phyloP scores from a whole-genome alignment of 208 protist genomes.

The Herpetomonas muscarum region DNA sequence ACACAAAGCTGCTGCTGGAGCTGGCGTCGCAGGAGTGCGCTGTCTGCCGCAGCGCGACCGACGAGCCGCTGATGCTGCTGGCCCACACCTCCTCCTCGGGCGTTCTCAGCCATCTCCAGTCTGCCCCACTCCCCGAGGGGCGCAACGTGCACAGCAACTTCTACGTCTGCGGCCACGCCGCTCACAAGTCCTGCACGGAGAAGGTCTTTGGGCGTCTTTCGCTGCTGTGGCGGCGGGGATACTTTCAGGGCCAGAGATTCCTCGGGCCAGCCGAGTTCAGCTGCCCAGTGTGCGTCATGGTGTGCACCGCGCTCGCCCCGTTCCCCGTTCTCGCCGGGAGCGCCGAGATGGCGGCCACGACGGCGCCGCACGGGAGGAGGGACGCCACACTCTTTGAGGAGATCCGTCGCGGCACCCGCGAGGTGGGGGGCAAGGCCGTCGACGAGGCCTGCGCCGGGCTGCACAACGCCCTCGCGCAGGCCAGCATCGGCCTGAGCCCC shows the following conservation, averaged over 20 bases:
- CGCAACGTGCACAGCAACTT: conserved; percentile 46
- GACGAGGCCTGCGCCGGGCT: conserved; percentile 19
- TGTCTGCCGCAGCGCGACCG: conserved; percentile 35
- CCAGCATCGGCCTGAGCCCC: conserved; percentile 35
- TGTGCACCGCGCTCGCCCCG: conserved; percentile 51
- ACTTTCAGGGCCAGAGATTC: conserved; percentile 35
- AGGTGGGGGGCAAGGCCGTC: not conserved
- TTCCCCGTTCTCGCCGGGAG: conserved; percentile 30
- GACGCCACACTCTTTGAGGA: conserved; percentile 34
- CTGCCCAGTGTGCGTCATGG: conserved; percentile 71
- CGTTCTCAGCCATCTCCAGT: conserved; percentile 26
- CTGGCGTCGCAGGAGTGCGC: conserved; percentile 60
- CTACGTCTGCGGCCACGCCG: conserved; percentile 59
- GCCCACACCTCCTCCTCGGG: conserved; percentile 49
- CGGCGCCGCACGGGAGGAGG: not conserved
- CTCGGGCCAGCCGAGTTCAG: conserved; percentile 46
- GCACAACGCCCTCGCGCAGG: conserved; percentile 34
- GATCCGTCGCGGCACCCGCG: conserved; percentile 20
- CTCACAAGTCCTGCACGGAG: conserved; percentile 57
- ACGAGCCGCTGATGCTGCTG: conserved; percentile 58
- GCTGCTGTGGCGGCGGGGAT: conserved; percentile 23
- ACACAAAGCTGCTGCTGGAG: conserved; percentile 42
- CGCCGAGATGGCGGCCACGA: not conserved
- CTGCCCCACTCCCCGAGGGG: conserved; percentile 15
- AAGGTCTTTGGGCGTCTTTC: conserved; percentile 46